A percentile compares a stretch with the other conserved stretches of the same genome.
phyloP scores from a whole-genome alignment of 2,329 filamentous ascomycete species.

The Aspergillus sp. region DNA sequence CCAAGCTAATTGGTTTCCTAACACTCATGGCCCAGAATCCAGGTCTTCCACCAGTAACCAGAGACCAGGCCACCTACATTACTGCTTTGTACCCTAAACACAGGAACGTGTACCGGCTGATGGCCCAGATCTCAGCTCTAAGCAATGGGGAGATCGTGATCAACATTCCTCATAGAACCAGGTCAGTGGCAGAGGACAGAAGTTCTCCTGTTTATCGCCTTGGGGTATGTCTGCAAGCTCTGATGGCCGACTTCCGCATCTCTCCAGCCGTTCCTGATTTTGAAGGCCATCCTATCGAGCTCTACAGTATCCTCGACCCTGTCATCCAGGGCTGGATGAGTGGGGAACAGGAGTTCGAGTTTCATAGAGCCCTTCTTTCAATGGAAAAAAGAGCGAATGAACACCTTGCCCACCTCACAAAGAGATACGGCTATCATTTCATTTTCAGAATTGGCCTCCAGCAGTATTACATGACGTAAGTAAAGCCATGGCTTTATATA shows the following conservation, averaged over 20 bases:
- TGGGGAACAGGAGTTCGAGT: slow-evolving; percentile 5
- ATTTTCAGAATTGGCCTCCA: slow-evolving; percentile 19
- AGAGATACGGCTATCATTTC: slow-evolving; percentile 18
- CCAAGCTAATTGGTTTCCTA: slow-evolving; percentile 7
- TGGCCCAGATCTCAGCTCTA: slow-evolving; percentile 10
- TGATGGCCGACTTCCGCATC: slow-evolving; percentile 9
- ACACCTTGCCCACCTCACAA: slow-evolving; percentile 10
- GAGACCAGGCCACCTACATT: slow-evolving; percentile 11
- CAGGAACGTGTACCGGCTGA: slow-evolving; percentile 11
- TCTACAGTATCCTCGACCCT: slow-evolving; percentile 11
- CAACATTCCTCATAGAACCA: slow-evolving; percentile 2
- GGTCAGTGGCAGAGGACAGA: not conserved
- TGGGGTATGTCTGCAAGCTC: slow-evolving; percentile 6
- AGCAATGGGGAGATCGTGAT: slow-evolving; percentile 2
- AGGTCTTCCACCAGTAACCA: slow-evolving; percentile 1
- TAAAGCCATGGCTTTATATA: not conserved
- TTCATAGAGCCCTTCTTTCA: slow-evolving; percentile 11
- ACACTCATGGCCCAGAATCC: slow-evolving; percentile 3
- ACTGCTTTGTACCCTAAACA: slow-evolving; percentile 8
- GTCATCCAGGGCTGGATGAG: slow-evolving; percentile 7
- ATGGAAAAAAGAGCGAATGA: slow-evolving; percentile 17
- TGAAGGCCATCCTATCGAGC: slow-evolving; percentile 15
- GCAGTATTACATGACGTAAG: slow-evolving; percentile 21
- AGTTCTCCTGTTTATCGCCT: slow-evolving; percentile 7
- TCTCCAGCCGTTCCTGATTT: slow-evolving; percentile 15